phyloP scores from a whole-genome alignment of 2,329 filamentous ascomycete species.

The Albifimbria verrucaria region DNA sequence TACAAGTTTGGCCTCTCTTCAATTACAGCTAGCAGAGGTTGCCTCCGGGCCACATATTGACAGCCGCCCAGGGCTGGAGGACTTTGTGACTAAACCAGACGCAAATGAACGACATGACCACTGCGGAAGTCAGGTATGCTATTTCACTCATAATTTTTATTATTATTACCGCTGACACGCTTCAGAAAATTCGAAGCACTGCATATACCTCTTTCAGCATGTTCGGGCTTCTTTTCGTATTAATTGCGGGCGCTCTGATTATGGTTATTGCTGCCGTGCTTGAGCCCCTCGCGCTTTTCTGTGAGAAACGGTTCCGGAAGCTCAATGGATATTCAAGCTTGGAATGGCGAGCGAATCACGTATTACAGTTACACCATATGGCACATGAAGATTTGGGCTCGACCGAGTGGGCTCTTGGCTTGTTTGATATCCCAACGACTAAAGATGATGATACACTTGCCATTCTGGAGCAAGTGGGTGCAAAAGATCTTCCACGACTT shows the following conservation, averaged over 20 bases:
- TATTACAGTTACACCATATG: background rate
- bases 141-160: background rate
- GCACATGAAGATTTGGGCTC: background rate
- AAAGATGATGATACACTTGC: background rate
- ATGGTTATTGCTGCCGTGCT: background rate
- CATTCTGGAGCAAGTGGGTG: too few species aligned
- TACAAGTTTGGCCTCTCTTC: background rate
- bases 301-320: background rate
- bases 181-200: background rate
- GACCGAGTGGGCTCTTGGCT: background rate
- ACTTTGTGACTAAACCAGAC: background rate
- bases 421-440: background rate
- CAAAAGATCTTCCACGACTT: too few species aligned
- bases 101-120: background rate
- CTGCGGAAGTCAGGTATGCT: background rate
- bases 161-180: background rate
- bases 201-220: background rate
- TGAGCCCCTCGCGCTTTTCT: background rate
- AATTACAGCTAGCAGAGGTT: background rate
- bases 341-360: background rate
- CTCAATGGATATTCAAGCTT: background rate
- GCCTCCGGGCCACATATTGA: background rate
- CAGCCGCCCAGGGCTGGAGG: background rate
- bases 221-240: background rate
- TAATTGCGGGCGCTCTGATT: background rate